Evolutionary conservation across 768 basidiomycete genomes (phyloP).

Genomic region (Lentinula raphanica): DNA sequence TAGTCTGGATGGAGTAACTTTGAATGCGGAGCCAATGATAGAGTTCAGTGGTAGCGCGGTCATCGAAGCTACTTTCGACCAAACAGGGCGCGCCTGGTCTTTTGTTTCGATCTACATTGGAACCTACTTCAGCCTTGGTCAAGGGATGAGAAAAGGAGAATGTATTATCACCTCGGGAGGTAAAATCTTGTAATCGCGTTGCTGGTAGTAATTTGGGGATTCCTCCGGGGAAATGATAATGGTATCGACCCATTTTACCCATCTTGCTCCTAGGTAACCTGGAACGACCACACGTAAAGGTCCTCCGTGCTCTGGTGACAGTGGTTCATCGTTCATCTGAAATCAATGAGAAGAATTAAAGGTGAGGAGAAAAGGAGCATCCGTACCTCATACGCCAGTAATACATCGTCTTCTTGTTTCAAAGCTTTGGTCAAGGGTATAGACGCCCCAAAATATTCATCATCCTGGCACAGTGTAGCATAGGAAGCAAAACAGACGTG

Average conservation of each 20-base stretch:
- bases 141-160: neutral
- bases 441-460: slow-evolving; percentile 58
- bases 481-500: slow-evolving; percentile 62
- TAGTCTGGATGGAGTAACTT: slow-evolving; percentile 27
- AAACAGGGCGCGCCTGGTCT: slow-evolving; percentile 37
- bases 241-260: slow-evolving; percentile 73
- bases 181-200: slow-evolving; percentile 64
- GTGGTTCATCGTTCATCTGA: slow-evolving; percentile 61
- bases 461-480: slow-evolving; percentile 57
- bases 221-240: slow-evolving; percentile 50
- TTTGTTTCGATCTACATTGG: slow-evolving; percentile 41
- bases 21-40: slow-evolving; percentile 41
- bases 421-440: slow-evolving; percentile 50
- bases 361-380: neutral
- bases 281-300: slow-evolving; percentile 67
- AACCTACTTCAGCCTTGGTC: slow-evolving; percentile 4
- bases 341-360: neutral
- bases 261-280: slow-evolving; percentile 62
- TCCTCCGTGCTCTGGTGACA: slow-evolving; percentile 58
- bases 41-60: slow-evolving; percentile 59
- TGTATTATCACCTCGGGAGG: slow-evolving; percentile 41
- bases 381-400: slow-evolving; percentile 58
- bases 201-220: slow-evolving; percentile 68
- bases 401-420: slow-evolving; percentile 40
- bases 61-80: slow-evolving; percentile 56